Conservation (phyloP, 192 early-diverging fungal genomes). For the Thoreauomyces humboldtii region DNA sequence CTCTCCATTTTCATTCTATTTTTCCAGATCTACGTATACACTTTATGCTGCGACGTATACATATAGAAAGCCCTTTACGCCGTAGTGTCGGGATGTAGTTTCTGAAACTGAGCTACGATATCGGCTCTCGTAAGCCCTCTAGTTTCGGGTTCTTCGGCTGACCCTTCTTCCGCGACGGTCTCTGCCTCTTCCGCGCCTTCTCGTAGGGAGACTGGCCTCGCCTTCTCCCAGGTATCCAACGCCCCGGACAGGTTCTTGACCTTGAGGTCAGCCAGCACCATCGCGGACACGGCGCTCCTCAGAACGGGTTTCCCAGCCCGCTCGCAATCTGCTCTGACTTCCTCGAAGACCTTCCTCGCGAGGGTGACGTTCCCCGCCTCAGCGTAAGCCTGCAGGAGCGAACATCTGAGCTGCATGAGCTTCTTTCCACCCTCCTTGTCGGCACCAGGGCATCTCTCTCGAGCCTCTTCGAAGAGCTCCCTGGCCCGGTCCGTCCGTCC, state of each 20-base stretch:
- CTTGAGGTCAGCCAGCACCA: not conserved
- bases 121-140: not conserved
- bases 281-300: not conserved
- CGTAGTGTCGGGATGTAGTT: slow-evolving; percentile 1
- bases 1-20: too few relatives aligned
- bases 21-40: too few relatives aligned
- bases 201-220: not conserved
- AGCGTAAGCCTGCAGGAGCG: slow-evolving; percentile 23
- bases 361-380: slow-evolving; percentile 13
- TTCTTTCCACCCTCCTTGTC: not conserved
- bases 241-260: slow-evolving; percentile 1
- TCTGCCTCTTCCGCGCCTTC: too few relatives aligned
- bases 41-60: too few relatives aligned
- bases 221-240: not conserved
- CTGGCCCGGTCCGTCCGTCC: not conserved
- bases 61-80: too few relatives aligned
- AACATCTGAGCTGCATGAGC: slow-evolving; percentile 13
- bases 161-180: not conserved
- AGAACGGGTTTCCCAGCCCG: slow-evolving; percentile 25
- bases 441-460: not conserved
- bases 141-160: not conserved
- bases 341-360: not conserved
- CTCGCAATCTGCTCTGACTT: slow-evolving; percentile 19
- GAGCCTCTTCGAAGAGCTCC: slow-evolving; percentile 8
- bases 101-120: slow-evolving; percentile 10